A percentile compares a stretch with the other conserved stretches of the same genome.
These are phyloP conservation scores for Linnemannia exigua DNA, from an alignment of 192 early-diverging fungal species.

Conservation along the genomic window DNA sequence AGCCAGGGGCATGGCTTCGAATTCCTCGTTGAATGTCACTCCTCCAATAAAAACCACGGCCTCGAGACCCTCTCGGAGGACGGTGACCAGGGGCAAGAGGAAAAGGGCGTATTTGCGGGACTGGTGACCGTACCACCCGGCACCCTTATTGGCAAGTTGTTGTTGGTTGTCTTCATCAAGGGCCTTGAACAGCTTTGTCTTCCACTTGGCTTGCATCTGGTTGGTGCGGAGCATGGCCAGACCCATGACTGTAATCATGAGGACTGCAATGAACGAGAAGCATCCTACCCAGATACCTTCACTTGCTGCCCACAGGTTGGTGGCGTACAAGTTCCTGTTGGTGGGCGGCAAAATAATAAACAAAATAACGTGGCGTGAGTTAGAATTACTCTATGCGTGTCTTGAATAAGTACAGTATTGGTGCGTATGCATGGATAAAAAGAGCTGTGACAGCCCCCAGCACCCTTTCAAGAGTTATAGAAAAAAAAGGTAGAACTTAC, in stretches of 20 bases:
- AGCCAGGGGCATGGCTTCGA: slow-evolving; percentile 83
- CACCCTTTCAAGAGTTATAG: too few species aligned
- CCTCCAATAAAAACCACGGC: slow-evolving; percentile 91
- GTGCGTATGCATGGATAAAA: background rate
- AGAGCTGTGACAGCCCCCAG: background rate
- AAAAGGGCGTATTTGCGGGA: slow-evolving; percentile 79
- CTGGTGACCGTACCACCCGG: background rate
- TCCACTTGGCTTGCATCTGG: slow-evolving; percentile 85
- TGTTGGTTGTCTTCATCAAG: slow-evolving; percentile 58
- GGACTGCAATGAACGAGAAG: slow-evolving; percentile 81
- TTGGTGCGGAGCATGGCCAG: slow-evolving; percentile 83
- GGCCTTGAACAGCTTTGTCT: slow-evolving; percentile 67
- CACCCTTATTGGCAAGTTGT: slow-evolving; percentile 21
- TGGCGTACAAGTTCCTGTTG: slow-evolving; percentile 45
- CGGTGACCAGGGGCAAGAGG: slow-evolving; percentile 86
- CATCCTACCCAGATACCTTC: slow-evolving; percentile 75
- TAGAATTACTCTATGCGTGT: background rate
- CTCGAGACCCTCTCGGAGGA: slow-evolving; percentile 90
- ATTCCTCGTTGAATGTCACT: slow-evolving; percentile 73
- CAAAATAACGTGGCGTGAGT: background rate
- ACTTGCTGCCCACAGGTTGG: slow-evolving; percentile 30
- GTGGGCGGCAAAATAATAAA: background rate
- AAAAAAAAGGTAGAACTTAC: slow-evolving; percentile 58
- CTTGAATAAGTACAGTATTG: too few species aligned
- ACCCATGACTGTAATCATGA: slow-evolving; percentile 88